A percentile compares a stretch with the other conserved stretches of the same genome.
phyloP scores from a whole-genome alignment of 352 stramenopile species.

The Saprolegnia parasitica region DNA sequence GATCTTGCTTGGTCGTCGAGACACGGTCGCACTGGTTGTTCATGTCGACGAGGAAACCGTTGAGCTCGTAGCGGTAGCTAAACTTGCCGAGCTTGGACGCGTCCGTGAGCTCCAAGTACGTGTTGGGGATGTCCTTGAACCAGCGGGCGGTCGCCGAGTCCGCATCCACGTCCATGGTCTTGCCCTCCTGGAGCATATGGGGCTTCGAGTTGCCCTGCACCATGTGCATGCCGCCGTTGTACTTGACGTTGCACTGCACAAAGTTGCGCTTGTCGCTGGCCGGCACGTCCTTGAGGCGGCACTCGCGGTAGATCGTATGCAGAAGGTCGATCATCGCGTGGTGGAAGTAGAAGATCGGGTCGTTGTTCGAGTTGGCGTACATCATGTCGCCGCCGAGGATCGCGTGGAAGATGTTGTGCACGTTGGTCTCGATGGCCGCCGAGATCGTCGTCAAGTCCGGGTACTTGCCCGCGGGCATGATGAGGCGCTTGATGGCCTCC shows the following conservation, averaged over 20 bases:
- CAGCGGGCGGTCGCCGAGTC: slow-evolving; percentile 59
- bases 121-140: slow-evolving; percentile 49
- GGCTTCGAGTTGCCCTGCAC: slow-evolving; percentile 39
- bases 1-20: neutral
- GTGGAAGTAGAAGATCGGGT: slow-evolving; percentile 28
- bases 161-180: slow-evolving; percentile 40
- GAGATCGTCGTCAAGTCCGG: neutral
- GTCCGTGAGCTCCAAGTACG: slow-evolving; percentile 59
- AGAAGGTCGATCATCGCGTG: slow-evolving; percentile 58
- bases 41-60: neutral
- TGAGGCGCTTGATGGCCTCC: slow-evolving; percentile 12
- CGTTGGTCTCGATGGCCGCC: neutral
- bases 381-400: slow-evolving; percentile 1
- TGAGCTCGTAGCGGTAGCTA: slow-evolving; percentile 59
- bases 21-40: slow-evolving; percentile 1
- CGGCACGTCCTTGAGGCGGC: slow-evolving; percentile 45
- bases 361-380: neutral
- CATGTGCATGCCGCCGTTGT: slow-evolving; percentile 14
- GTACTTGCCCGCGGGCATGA: neutral
- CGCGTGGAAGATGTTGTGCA: slow-evolving; percentile 25
- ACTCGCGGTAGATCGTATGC: slow-evolving; percentile 60
- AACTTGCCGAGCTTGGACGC: slow-evolving; percentile 59
- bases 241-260: slow-evolving; percentile 29
- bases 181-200: slow-evolving; percentile 42
- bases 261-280: slow-evolving; percentile 45